Evolutionary conservation across 305 asterid genomes (phyloP).

Genomic region (Rubia peregrina): DNA sequence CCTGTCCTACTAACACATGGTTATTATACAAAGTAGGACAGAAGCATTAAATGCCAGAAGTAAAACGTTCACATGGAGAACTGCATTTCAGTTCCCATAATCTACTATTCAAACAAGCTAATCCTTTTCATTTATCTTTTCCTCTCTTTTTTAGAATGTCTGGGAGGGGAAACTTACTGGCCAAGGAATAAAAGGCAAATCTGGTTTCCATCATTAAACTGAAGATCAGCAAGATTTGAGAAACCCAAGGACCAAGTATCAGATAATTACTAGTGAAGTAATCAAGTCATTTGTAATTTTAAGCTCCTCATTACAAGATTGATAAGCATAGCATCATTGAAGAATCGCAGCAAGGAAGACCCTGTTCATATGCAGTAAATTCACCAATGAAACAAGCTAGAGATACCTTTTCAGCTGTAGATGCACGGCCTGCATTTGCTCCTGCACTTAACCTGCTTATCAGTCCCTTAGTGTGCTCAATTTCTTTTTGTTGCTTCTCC

Average conservation of each 20-base stretch:
- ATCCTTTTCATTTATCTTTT: neutral
- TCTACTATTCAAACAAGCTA: neutral
- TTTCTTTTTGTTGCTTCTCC: constrained; percentile 97
- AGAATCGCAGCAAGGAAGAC: neutral
- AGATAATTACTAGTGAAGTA: neutral
- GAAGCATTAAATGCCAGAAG: neutral
- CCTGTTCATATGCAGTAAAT: neutral
- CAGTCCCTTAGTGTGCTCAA: constrained; percentile 69
- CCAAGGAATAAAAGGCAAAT: neutral
- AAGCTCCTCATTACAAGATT: neutral
- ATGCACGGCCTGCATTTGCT: constrained; percentile 98
- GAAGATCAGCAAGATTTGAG: constrained; percentile 4
- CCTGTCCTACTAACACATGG: neutral
- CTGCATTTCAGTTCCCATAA: neutral
- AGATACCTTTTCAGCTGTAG: constrained; percentile 95
- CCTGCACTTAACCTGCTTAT: constrained; percentile 87
- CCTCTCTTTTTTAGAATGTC: neutral
- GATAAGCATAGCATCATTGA: neutral
- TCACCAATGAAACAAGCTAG: constrained; percentile 1
- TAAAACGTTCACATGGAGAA: neutral
- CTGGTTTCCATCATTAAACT: neutral
- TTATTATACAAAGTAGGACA: neutral
- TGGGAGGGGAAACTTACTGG: neutral
- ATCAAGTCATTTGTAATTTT: neutral
- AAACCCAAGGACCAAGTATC: neutral